Percentiles rank a stretch among this genome's conserved stretches.
These are phyloP conservation scores for Thalia dealbata DNA, from an alignment of 176 grass and related monocot genomes.

Conservation along the genomic window DNA sequence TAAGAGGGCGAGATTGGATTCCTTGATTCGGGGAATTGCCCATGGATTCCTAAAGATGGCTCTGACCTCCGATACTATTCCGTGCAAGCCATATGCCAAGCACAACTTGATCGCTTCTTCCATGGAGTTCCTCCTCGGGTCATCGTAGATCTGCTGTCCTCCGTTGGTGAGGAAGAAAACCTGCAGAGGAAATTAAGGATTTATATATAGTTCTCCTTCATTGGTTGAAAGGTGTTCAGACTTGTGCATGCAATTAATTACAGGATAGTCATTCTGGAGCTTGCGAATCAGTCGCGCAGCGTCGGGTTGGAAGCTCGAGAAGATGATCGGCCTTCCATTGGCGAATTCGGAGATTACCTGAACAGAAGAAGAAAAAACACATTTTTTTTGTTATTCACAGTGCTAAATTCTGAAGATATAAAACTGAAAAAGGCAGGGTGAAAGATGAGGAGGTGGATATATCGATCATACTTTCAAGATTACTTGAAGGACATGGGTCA, in stretches of 20 bases:
- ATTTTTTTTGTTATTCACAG: too few relatives aligned
- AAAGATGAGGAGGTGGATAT: too few relatives aligned
- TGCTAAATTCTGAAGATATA: too few relatives aligned
- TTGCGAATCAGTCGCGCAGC: conserved; percentile 48
- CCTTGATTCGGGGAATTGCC: conserved; percentile 46
- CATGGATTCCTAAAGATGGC: conserved; percentile 56
- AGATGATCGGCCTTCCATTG: conserved; percentile 68
- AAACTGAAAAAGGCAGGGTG: background rate
- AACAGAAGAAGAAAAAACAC: background rate
- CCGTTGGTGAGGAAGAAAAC: conserved; percentile 91
- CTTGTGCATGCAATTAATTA: conserved; percentile 32
- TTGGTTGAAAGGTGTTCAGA: too few relatives aligned
- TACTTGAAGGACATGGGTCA: conserved; percentile 38
- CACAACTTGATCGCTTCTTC: conserved; percentile 77
- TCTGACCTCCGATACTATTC: conserved; percentile 74
- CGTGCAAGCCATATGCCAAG: conserved; percentile 46
- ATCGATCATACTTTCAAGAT: conserved; percentile 38
- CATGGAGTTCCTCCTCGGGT: conserved; percentile 65
- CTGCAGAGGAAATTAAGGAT: too few relatives aligned
- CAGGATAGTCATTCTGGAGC: conserved; percentile 66
- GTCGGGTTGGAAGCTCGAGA: conserved; percentile 92
- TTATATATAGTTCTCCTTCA: too few relatives aligned
- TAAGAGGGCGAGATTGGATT: conserved; percentile 57
- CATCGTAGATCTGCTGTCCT: conserved; percentile 38
- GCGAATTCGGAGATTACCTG: conserved; percentile 54